These are phyloP conservation scores for Lagenidium sp. DNA, from an alignment of 352 stramenopile species.

Conservation along the genomic window DNA sequence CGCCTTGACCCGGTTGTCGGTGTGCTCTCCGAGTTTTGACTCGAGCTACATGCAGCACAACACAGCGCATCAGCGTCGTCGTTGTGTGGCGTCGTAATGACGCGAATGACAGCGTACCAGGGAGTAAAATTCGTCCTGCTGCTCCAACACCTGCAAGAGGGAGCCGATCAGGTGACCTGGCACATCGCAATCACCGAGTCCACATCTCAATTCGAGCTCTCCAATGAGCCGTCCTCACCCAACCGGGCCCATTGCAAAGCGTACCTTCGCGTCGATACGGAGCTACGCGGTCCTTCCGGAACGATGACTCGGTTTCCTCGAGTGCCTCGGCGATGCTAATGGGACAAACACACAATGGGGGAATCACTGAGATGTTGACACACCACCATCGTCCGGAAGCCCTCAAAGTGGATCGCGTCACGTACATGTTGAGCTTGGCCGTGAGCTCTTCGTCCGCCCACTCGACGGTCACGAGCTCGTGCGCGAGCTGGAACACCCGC, in stretches of 20 bases:
- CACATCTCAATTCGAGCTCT: no score
- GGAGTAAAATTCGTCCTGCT: conserved; percentile 77
- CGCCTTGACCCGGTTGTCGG: conserved; percentile 46
- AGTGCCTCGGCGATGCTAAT: conserved; percentile 64
- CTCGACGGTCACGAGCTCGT: conserved; percentile 48
- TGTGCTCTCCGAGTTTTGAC: conserved; percentile 51
- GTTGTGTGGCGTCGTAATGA: no score
- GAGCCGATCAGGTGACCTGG: conserved; percentile 71
- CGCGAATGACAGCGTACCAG: conserved; percentile 42
- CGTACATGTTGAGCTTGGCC: conserved; percentile 70
- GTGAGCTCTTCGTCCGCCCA: conserved; percentile 53
- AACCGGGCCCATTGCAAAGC: no score
- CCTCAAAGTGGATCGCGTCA: no score
- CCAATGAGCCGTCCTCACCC: no score
- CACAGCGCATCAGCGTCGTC: neutral
- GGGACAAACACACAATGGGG: no score
- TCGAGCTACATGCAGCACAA: conserved; percentile 32
- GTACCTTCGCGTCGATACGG: conserved; percentile 68
- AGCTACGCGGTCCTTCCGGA: conserved; percentile 63
- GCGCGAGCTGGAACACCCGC: conserved; percentile 47
- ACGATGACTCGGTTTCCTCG: conserved; percentile 66
- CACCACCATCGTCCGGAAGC: no score
- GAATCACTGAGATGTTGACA: no score
- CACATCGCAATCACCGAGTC: no score
- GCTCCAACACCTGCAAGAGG: conserved; percentile 65